A percentile compares a stretch with the other conserved stretches of the same genome.
Conservation (phyloP, 2,329 filamentous ascomycete species). For the Talaromyces albobiverticillius region DNA sequence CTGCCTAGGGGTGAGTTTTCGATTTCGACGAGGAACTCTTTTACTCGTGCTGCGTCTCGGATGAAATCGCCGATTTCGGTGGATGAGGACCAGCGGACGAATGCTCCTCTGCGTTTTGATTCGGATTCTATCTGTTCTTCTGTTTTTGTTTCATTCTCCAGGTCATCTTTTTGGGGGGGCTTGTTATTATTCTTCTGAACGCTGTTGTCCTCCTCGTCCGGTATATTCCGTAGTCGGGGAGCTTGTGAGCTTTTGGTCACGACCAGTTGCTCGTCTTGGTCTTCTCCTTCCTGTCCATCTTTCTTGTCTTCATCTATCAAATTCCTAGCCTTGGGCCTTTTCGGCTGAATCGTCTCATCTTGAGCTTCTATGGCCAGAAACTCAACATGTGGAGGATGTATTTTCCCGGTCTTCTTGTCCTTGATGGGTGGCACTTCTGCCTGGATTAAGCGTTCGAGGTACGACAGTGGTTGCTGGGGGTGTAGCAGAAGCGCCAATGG, state of each 20-base stretch:
- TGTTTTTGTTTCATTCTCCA: slow-evolving; percentile 36
- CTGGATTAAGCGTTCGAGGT: slow-evolving; percentile 84
- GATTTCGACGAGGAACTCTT: slow-evolving; percentile 81
- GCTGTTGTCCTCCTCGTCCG: not conserved
- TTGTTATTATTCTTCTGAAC: not conserved
- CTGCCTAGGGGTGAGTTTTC: slow-evolving; percentile 63
- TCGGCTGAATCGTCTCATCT: slow-evolving; percentile 52
- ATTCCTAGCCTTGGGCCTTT: slow-evolving; percentile 3
- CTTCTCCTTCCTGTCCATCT: slow-evolving; percentile 44
- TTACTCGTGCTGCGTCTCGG: slow-evolving; percentile 77
- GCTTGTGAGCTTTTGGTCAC: slow-evolving; percentile 35
- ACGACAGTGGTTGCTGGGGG: slow-evolving; percentile 85
- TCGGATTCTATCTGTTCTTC: too few relatives aligned
- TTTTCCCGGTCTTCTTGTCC: slow-evolving; percentile 58
- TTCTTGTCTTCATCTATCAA: slow-evolving; percentile 29
- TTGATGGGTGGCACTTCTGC: slow-evolving; percentile 73
- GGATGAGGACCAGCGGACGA: slow-evolving; percentile 82
- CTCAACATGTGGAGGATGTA: slow-evolving; percentile 69
- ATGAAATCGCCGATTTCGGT: slow-evolving; percentile 96
- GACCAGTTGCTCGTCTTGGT: slow-evolving; percentile 14
- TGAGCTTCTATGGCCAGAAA: slow-evolving; percentile 78
- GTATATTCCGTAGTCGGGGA: slow-evolving; percentile 16
- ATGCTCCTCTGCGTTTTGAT: slow-evolving; percentile 49
- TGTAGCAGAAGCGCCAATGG: slow-evolving; percentile 82
- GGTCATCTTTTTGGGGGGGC: slow-evolving; percentile 21